Evolutionary conservation across 2,329 filamentous ascomycete species (phyloP).

Genomic region (Aureobasidium sp.): DNA sequence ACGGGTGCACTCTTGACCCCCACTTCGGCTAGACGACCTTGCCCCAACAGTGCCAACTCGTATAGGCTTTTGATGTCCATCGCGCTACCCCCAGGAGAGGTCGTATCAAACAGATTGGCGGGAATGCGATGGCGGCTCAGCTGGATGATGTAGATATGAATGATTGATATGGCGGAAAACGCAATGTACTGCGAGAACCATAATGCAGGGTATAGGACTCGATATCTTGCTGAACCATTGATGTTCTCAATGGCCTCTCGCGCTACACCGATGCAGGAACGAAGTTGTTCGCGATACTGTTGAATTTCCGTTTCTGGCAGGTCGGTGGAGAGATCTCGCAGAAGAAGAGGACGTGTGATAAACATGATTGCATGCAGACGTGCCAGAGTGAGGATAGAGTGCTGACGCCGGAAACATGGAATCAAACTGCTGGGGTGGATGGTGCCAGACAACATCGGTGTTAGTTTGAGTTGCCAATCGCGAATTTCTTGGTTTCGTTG

Average conservation of each 20-base stretch:
- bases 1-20: conserved; percentile 35
- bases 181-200: conserved; percentile 48
- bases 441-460: conserved; percentile 35
- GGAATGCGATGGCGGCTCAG: conserved; percentile 21
- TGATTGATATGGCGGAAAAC: conserved; percentile 45
- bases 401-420: conserved; percentile 44
- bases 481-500: conserved; percentile 36
- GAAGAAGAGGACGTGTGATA: conserved; percentile 46
- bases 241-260: background rate
- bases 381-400: conserved; percentile 45
- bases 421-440: conserved; percentile 37
- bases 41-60: conserved; percentile 38
- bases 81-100: background rate
- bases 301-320: background rate
- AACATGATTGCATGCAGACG: conserved; percentile 49
- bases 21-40: conserved; percentile 35
- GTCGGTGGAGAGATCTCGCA: conserved; percentile 23
- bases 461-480: conserved; percentile 39
- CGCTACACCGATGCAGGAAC: background rate
- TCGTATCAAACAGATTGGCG: conserved; percentile 1
- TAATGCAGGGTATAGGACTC: conserved; percentile 37
- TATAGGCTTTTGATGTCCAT: conserved; percentile 26
- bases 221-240: conserved; percentile 14
- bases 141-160: conserved; percentile 48
- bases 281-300: conserved; percentile 1